Evolutionary conservation across 495 filamentous ascomycete species (phyloP).

Genomic region (Lasiosphaeria miniovina): DNA sequence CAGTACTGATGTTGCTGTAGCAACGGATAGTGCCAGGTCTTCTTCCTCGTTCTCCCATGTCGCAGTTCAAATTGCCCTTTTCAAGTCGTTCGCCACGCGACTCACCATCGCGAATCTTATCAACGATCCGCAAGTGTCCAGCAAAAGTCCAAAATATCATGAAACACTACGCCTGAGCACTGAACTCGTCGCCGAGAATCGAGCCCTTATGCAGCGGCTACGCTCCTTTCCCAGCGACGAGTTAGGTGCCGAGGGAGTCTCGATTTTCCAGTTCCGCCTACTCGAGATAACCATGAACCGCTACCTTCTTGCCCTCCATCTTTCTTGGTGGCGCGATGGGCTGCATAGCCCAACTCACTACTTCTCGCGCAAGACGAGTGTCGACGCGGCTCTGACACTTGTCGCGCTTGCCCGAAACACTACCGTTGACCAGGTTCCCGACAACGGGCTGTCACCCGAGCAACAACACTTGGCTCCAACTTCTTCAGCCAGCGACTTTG

Average conservation of each 20-base stretch:
- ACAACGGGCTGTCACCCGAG: neutral
- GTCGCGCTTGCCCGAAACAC: neutral
- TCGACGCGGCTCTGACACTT: conserved; percentile 28
- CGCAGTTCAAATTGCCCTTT: too few species aligned
- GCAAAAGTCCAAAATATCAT: conserved; percentile 14
- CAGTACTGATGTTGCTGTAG: too few species aligned
- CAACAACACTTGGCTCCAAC: neutral
- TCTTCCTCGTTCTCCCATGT: too few species aligned
- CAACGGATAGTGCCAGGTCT: too few species aligned
- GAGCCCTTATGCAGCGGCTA: conserved; percentile 11
- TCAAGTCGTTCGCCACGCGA: too few species aligned
- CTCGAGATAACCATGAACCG: neutral
- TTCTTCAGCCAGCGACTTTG: conserved; percentile 1
- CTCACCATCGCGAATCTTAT: conserved; percentile 23
- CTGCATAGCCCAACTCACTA: conserved; percentile 30
- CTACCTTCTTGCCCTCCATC: neutral
- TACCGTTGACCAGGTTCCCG: neutral
- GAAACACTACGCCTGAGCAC: conserved; percentile 28
- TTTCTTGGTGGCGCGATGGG: conserved; percentile 4
- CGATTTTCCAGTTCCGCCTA: neutral
- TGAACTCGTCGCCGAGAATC: conserved; percentile 21
- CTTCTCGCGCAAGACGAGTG: conserved; percentile 34
- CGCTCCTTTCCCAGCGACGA: conserved; percentile 12
- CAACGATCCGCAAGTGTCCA: conserved; percentile 16
- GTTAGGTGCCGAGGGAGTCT: neutral